phyloP scores from a whole-genome alignment of 2,329 filamentous ascomycete genomes.

The Pseudogymnoascus sp. region DNA sequence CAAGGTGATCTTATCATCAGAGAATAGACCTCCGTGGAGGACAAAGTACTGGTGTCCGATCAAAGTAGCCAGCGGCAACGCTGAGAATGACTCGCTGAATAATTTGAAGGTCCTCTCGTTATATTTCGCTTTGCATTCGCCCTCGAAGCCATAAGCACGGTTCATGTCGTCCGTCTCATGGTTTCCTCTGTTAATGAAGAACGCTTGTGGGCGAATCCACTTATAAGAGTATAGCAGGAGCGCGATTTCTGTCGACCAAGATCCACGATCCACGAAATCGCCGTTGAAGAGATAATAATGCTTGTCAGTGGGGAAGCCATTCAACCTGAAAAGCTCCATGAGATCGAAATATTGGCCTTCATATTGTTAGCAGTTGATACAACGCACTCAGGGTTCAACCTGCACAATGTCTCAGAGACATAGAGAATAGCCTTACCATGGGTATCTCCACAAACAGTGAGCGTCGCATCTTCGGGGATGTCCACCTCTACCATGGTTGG shows the following conservation, averaged over 20 bases:
- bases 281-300: constrained; percentile 97
- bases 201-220: constrained; percentile 77
- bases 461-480: constrained; percentile 65
- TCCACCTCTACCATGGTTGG: constrained; percentile 94
- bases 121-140: constrained; percentile 97
- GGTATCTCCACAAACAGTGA: constrained; percentile 96
- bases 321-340: constrained; percentile 89
- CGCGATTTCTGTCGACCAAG: constrained; percentile 96
- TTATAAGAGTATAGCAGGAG: constrained; percentile 93
- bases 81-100: constrained; percentile 97
- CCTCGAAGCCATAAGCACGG: constrained; percentile 94
- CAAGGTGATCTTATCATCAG: constrained; percentile 83
- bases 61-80: constrained; percentile 82
- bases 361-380: constrained; percentile 19
- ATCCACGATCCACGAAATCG: constrained; percentile 95
- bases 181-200: constrained; percentile 97
- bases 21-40: constrained; percentile 91
- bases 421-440: constrained; percentile 57
- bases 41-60: constrained; percentile 88
- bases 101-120: constrained; percentile 87
- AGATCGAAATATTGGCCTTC: constrained; percentile 96
- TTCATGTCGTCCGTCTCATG: constrained; percentile 99
- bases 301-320: constrained; percentile 75
- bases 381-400: neutral
- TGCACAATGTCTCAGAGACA: neutral